Percentiles rank a stretch among this genome's conserved stretches.
These are phyloP conservation scores for Dactylellina cionopaga DNA, from an alignment of 2,329 filamentous ascomycete genomes.

Conservation along the genomic window DNA sequence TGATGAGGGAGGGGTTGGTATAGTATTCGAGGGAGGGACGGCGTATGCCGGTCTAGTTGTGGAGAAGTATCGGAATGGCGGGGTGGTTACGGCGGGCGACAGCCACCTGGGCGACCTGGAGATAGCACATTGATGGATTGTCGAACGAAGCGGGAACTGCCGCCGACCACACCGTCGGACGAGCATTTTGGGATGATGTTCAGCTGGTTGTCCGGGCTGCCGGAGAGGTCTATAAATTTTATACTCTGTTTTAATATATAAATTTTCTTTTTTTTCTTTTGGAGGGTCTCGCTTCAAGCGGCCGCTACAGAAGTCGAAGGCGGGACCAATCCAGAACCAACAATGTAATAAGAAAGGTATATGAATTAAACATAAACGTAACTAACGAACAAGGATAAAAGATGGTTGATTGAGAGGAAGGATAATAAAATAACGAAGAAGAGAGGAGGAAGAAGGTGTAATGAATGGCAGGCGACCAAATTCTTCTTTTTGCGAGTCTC, in stretches of 20 bases:
- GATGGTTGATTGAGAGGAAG: not conserved
- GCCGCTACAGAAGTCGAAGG: too few relatives aligned
- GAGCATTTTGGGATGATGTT: conserved; percentile 31
- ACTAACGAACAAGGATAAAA: not conserved
- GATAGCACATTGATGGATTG: conserved; percentile 38
- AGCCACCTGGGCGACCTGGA: conserved; percentile 27
- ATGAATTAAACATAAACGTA: too few relatives aligned
- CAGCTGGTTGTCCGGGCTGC: not conserved
- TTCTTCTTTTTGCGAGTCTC: conserved; percentile 5
- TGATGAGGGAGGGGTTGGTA: not conserved
- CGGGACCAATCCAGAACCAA: too few relatives aligned
- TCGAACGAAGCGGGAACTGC: conserved; percentile 43
- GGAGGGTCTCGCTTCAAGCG: too few relatives aligned
- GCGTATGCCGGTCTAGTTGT: conserved; percentile 10
- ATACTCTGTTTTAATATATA: not conserved
- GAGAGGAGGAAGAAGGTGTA: not conserved
- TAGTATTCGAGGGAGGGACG: conserved; percentile 5
- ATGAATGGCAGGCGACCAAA: conserved; percentile 30
- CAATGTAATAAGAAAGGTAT: too few relatives aligned
- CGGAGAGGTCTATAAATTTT: too few relatives aligned
- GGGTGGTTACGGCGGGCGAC: conserved; percentile 5
- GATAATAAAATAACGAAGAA: not conserved
- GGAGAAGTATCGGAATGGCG: conserved; percentile 35
- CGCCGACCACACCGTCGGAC: conserved; percentile 46
- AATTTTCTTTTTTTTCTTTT: not conserved